Evolutionary conservation across 768 basidiomycete species (phyloP).

Genomic region (Lactarius trivialis): DNA sequence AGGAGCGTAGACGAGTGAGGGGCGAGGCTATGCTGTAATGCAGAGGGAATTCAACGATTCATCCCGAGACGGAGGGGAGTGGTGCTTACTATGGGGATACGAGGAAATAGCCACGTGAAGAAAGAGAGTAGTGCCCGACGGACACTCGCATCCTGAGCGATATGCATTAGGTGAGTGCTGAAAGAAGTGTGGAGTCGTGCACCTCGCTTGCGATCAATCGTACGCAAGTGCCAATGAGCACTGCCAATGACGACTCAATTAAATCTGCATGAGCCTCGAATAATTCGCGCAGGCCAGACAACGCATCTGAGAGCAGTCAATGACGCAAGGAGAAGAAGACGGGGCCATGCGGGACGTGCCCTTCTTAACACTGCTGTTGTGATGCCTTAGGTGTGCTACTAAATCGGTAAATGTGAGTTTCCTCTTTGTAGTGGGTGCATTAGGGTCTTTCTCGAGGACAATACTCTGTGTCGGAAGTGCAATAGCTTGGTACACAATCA

Average conservation of each 20-base stretch:
- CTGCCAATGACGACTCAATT: conserved; percentile 44
- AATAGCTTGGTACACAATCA: conserved; percentile 52
- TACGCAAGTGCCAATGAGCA: conserved; percentile 53
- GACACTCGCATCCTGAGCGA: conserved; percentile 64
- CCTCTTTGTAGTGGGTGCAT: conserved; percentile 65
- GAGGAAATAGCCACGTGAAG: conserved; percentile 65
- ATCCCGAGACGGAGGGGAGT: not conserved
- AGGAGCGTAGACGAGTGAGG: conserved; percentile 75
- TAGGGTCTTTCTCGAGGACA: conserved; percentile 44
- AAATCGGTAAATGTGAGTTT: conserved; percentile 74
- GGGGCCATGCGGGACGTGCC: conserved; percentile 37
- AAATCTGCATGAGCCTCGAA: conserved; percentile 55
- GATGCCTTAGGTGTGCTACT: conserved; percentile 73
- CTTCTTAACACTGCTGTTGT: conserved; percentile 66
- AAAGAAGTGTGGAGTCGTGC: conserved; percentile 23
- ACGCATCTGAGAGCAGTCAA: conserved; percentile 47
- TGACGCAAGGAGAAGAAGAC: not conserved
- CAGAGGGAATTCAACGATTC: not conserved
- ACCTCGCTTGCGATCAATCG: conserved; percentile 82
- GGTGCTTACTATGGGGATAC: conserved; percentile 47
- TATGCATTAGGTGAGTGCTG: not conserved
- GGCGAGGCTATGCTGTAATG: conserved; percentile 51
- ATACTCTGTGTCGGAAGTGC: conserved; percentile 84
- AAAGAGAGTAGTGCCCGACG: conserved; percentile 67
- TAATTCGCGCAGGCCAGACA: conserved; percentile 66